Evolutionary conservation across 176 grass and related monocot species (phyloP).

Genomic region (Cenchrus fungigraminus): DNA sequence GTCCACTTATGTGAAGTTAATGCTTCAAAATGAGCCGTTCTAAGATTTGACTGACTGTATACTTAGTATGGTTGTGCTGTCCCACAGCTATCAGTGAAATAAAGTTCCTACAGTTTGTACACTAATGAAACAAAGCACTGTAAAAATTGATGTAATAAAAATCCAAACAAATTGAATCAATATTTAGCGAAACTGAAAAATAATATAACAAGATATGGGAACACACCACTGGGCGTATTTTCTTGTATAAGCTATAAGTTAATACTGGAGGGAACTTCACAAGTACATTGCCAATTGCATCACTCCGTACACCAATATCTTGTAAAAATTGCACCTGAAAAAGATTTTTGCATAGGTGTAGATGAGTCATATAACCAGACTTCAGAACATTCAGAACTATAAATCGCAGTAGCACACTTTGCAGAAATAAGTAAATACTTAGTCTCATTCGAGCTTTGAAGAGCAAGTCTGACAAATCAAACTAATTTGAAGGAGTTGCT

Average conservation of each 20-base stretch:
- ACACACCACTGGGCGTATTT: slow-evolving; percentile 94
- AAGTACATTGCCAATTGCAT: slow-evolving; percentile 75
- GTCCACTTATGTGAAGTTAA: not conserved
- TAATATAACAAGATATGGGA: slow-evolving; percentile 36
- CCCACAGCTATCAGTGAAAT: not conserved
- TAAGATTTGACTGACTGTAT: not conserved
- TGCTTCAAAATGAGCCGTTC: not conserved
- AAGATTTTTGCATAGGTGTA: slow-evolving; percentile 23
- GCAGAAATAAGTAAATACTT: slow-evolving; percentile 10
- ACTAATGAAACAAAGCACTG: not conserved
- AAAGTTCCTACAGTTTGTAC: not conserved
- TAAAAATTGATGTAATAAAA: not conserved
- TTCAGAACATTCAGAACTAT: not conserved
- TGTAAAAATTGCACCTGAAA: slow-evolving; percentile 85
- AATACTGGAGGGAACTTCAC: slow-evolving; percentile 81
- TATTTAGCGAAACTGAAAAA: not conserved
- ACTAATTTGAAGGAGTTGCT: not conserved
- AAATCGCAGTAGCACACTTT: slow-evolving; percentile 10
- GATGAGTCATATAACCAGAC: slow-evolving; percentile 4
- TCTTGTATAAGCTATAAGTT: slow-evolving; percentile 89
- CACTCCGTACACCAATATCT: slow-evolving; percentile 87
- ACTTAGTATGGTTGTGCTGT: not conserved
- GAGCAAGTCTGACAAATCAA: not conserved
- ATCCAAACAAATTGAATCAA: not conserved
- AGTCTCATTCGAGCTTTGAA: not conserved